Evolutionary conservation across 2,329 filamentous ascomycete species (phyloP).

Genomic region (Colletotrichum plurivorum): DNA sequence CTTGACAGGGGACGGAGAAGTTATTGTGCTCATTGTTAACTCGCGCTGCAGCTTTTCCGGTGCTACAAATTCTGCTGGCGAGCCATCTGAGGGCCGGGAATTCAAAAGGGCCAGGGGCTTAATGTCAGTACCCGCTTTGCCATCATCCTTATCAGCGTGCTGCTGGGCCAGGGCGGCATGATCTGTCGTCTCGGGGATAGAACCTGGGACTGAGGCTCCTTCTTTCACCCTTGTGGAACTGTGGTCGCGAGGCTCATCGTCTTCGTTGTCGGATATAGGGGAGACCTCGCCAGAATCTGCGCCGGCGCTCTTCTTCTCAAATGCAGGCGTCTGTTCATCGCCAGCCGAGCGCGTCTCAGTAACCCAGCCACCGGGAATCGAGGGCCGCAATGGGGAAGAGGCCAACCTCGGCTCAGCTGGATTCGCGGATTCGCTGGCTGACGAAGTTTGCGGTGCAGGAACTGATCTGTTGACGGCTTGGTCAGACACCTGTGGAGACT

Average conservation of each 20-base stretch:
- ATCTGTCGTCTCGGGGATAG: slow-evolving; percentile 14
- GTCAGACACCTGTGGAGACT: slow-evolving; percentile 6
- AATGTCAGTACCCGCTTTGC: slow-evolving; percentile 4
- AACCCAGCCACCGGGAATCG: slow-evolving; percentile 51
- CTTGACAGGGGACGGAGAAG: slow-evolving; percentile 68
- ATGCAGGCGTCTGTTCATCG: slow-evolving; percentile 21
- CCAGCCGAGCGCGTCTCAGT: slow-evolving; percentile 43
- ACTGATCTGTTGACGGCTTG: not conserved
- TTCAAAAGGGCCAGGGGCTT: slow-evolving; percentile 41
- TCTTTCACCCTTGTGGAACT: slow-evolving; percentile 14
- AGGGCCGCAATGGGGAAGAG: slow-evolving; percentile 41
- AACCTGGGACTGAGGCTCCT: slow-evolving; percentile 20
- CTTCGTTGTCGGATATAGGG: slow-evolving; percentile 41
- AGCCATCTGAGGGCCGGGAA: slow-evolving; percentile 37
- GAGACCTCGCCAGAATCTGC: slow-evolving; percentile 40
- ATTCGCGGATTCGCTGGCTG: not conserved
- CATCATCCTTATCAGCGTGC: slow-evolving; percentile 1
- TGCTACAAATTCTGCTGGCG: slow-evolving; percentile 52
- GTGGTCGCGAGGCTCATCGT: slow-evolving; percentile 16
- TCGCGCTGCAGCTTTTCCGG: slow-evolving; percentile 56
- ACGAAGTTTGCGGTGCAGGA: not conserved
- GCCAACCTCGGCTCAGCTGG: slow-evolving; percentile 8
- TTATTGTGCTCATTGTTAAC: slow-evolving; percentile 62
- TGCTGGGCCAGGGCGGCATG: slow-evolving; percentile 2
- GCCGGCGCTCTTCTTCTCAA: slow-evolving; percentile 9